Evolutionary conservation across 1,284 basidiomycete genomes (phyloP), one percentile per base, ranked within the genome.

Genomic region (Irpex sp.): DNA sequence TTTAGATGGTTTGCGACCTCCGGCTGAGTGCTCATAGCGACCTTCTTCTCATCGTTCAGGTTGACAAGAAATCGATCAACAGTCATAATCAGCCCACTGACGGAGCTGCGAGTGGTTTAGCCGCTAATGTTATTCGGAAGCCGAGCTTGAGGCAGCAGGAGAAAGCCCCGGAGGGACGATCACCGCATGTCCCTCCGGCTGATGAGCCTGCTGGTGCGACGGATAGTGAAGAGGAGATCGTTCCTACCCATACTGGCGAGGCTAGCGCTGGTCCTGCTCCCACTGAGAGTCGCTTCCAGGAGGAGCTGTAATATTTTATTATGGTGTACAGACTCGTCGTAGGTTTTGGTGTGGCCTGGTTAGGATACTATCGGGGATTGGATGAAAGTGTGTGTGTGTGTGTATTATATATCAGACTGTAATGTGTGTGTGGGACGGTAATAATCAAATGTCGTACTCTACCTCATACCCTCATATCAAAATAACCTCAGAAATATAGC

Each of bases 131-230:
- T 10, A 69, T 76, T 23, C 77, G 80, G 51, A 72, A 78, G 57
- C 75, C 79, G 39, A 86, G 81, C 69, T 80, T 82, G 70, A 80
- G 88, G 45, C 86, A 85, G 72, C 78, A 83, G 71, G 88, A 90
- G 72, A 90, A 90, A 73, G 85, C 88, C 7, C 86, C 86, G 0
- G 85, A 87, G 69, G 83, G 81, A 1, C 75, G 75, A 10, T 57
- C 65, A 1, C 78, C 78, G 1, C 80, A 76, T 67, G 66, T 64
- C 16, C 65, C 63, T 14, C 58, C 66, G 4, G 66, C 66, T 12
- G 67, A 61, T 36, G 73, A 70, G 18, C 21, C 36, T 16, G 65
- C 42, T 3, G 39, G 14, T 18, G 61, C 61, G 1, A 68, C 39
- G 12, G 60, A 61, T 9, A 65, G 69, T 48, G 51, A 51, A 18